Percentiles rank a stretch among this genome's conserved stretches.
Evolutionary conservation across 768 basidiomycete species (phyloP).

Genomic region (Pisolithus microcarpus): DNA sequence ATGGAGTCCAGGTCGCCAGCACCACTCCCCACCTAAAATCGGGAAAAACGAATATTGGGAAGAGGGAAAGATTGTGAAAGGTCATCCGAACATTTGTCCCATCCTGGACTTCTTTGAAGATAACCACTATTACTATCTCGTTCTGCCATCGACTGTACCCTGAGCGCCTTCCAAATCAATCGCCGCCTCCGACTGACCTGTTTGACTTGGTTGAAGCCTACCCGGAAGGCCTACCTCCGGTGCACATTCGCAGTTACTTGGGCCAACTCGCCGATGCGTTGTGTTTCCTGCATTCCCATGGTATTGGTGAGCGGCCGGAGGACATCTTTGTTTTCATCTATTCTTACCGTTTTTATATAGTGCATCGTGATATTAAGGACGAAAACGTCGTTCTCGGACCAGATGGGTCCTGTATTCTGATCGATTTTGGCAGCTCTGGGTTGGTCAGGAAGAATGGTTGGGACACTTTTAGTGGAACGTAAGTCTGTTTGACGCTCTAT

Average conservation of each 20-base stretch:
- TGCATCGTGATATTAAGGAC: constrained; percentile 97
- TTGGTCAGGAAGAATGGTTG: constrained; percentile 77
- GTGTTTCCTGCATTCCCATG: constrained; percentile 81
- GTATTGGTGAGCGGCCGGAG: constrained; percentile 60
- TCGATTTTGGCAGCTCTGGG: constrained; percentile 95
- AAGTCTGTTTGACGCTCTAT: constrained; percentile 30
- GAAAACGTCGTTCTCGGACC: constrained; percentile 88
- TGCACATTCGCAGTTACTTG: constrained; percentile 72
- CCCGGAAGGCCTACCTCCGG: constrained; percentile 76
- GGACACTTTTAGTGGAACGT: constrained; percentile 93
- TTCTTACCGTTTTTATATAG: constrained; percentile 29
- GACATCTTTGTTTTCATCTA: constrained; percentile 1
- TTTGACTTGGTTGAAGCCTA: constrained; percentile 92
- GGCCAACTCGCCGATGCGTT: constrained; percentile 93
- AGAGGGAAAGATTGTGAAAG: constrained; percentile 66
- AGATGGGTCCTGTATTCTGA: constrained; percentile 78
- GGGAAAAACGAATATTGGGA: constrained; percentile 44
- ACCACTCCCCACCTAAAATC: constrained; percentile 5
- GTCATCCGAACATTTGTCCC: constrained; percentile 93
- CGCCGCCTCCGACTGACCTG: constrained; percentile 67
- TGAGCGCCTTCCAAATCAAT: constrained; percentile 44
- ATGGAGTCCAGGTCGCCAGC: constrained; percentile 68
- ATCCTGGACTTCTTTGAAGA: constrained; percentile 97
- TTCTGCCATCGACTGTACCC: constrained; percentile 74
- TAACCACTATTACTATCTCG: constrained; percentile 90